Evolutionary conservation across 2,329 filamentous ascomycete species (phyloP).

Genomic region (Trichophyton equinum): DNA sequence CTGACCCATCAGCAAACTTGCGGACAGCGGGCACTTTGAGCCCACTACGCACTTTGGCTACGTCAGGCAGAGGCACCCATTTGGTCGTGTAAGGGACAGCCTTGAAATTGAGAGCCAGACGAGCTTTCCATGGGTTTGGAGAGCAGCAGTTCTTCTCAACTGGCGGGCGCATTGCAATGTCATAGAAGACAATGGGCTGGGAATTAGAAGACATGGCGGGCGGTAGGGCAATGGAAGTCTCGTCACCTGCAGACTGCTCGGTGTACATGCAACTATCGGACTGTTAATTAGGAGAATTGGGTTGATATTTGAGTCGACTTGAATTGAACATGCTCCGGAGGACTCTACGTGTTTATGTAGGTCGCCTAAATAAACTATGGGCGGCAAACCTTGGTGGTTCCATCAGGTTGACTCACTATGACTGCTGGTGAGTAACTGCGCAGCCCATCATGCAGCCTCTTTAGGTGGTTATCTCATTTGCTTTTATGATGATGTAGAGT

Average conservation of each 20-base stretch:
- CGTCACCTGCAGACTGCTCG: neutral
- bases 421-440: neutral
- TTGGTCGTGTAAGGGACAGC: slow-evolving; percentile 34
- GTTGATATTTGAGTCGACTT: neutral
- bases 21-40: slow-evolving; percentile 41
- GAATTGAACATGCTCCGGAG: neutral
- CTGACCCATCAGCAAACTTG: slow-evolving; percentile 43
- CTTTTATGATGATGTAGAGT: no score
- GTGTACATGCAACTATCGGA: neutral
- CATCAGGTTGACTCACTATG: neutral
- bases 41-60: slow-evolving; percentile 36
- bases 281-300: neutral
- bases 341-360: neutral
- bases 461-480: neutral
- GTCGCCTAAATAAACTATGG: no score
- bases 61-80: slow-evolving; percentile 44
- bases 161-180: slow-evolving; percentile 33
- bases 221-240: neutral
- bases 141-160: slow-evolving; percentile 20
- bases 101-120: slow-evolving; percentile 41
- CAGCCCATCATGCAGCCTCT: neutral
- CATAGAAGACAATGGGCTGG: slow-evolving; percentile 33
- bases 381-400: no score
- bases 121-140: slow-evolving; percentile 43
- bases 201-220: neutral